Base-by-base conservation (phyloP, 2,329 filamentous ascomycete genomes). In the Domatiomyces globalis region DNA sequence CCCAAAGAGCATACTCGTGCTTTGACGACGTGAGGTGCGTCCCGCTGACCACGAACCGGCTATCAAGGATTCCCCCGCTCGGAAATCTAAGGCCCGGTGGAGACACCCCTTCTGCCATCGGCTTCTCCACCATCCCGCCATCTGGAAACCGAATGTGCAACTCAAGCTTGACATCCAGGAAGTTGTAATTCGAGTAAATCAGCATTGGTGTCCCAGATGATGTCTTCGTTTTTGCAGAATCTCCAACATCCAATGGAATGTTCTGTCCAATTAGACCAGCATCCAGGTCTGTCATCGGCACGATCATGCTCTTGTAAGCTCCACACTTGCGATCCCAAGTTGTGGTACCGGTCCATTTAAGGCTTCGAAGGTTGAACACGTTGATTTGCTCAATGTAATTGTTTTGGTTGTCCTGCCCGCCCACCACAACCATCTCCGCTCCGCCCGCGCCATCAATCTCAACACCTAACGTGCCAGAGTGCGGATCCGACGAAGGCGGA, bases 161-260 rank as follows among this genome's bases (percentile, higher is more conserved):
- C 67, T 98, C 92, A 20, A 98, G 73, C 66, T 95, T 96, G 58
- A 98, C 92, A 61, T 98, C 90, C 51, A 98, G 68, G 63, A 98
- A 98, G 68, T 98, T 96, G 69, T 98, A 98, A 65, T 98, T 98
- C 20, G 90, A 96, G 67, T 98, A 98, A 45, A 98, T 94, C 56
- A 98, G 76, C 88, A 96, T 95, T 2, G 79, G 74, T 5, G 77
- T 74, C 15, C 76, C 77, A 20, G 67, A 60, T 25, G 58, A 60
- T n/a, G 49, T 47, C 44, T 45, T 53, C 12, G 51, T 46, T 43
- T 48, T 50, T 25, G 52, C 48, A 22, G 45, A 39, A 18, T 56
- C 46, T 15, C 51, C 36, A 18, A 56, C 54, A 43, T 57, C 49
- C n/a, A 60, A 43, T 22, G 58, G 51, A 10, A 55, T 20, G 15